Conservation (phyloP, 2,329 filamentous ascomycete genomes). For the Neofusicoccum laricinum region DNA sequence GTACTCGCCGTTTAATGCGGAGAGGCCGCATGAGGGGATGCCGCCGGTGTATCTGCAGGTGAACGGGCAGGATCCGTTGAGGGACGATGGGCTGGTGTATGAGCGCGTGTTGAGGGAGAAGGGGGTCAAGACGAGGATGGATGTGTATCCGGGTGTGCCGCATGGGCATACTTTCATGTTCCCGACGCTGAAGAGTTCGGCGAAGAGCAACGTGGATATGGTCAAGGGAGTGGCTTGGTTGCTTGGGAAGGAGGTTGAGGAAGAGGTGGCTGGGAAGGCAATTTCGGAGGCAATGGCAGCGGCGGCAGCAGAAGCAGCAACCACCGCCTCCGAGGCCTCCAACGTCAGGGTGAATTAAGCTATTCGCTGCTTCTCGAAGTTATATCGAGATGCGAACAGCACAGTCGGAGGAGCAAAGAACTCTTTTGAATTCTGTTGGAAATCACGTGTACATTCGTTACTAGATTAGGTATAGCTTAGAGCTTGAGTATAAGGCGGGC, state of each 20-base stretch:
- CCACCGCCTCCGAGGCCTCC: neutral
- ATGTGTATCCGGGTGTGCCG: constrained; percentile 18
- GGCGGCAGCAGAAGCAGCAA: neutral
- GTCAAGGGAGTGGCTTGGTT: neutral
- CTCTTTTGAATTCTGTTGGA: too few species aligned
- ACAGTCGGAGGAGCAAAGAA: too few species aligned
- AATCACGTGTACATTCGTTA: too few species aligned
- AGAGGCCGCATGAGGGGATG: neutral
- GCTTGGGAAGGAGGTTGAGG: neutral
- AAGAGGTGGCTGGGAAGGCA: neutral
- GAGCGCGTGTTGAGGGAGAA: constrained; percentile 18
- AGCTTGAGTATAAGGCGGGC: too few species aligned
- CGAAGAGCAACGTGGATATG: neutral
- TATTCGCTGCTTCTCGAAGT: neutral
- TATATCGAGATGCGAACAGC: too few species aligned
- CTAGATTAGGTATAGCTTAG: too few species aligned
- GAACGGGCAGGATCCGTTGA: constrained; percentile 16
- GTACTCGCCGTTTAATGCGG: neutral
- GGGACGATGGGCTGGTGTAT: constrained; percentile 18
- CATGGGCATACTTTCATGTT: neutral
- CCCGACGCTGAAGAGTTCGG: neutral
- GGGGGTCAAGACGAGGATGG: constrained; percentile 16
- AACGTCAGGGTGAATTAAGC: neutral
- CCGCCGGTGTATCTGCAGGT: constrained; percentile 18
- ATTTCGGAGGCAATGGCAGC: neutral